These are phyloP conservation scores for Teratosphaeria epicoccoides DNA, from an alignment of 2,329 filamentous ascomycete genomes.

Conservation along the genomic window DNA sequence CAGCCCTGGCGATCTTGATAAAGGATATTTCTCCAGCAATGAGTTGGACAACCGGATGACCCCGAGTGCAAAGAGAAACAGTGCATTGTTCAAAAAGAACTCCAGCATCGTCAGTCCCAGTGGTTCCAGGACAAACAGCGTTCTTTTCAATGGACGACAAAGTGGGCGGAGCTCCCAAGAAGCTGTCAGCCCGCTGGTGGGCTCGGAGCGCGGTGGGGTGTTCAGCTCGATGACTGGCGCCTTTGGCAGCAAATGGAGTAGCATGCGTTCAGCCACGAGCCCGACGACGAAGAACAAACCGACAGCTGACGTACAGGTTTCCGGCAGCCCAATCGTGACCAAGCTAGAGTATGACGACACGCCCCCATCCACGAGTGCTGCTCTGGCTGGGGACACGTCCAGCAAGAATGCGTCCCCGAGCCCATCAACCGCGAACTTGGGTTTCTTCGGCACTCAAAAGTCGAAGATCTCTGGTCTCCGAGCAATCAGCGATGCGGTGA, in stretches of 20 bases:
- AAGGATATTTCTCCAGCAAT: constrained; percentile 86
- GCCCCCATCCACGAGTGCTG: background rate
- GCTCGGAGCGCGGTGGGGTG: constrained; percentile 1
- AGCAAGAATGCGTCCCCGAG: constrained; percentile 18
- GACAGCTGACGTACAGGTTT: constrained; percentile 30
- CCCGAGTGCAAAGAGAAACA: constrained; percentile 55
- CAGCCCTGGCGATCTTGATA: constrained; percentile 54
- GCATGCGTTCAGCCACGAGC: constrained; percentile 18
- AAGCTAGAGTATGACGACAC: constrained; percentile 43
- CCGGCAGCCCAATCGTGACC: constrained; percentile 45
- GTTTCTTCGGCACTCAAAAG: constrained; percentile 23
- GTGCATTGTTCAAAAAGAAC: constrained; percentile 61
- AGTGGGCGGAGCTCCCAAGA: constrained; percentile 20
- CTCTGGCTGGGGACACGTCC: constrained; percentile 34
- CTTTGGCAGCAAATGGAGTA: constrained; percentile 11
- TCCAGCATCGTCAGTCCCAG: constrained; percentile 30
- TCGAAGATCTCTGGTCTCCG: constrained; percentile 58
- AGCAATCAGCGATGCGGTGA: constrained; percentile 67
- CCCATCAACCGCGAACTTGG: constrained; percentile 25
- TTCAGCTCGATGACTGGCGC: constrained; percentile 6
- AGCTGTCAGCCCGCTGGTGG: constrained; percentile 7
- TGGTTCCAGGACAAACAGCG: constrained; percentile 54
- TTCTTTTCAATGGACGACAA: constrained; percentile 7
- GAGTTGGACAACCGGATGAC: constrained; percentile 58
- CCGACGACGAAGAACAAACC: constrained; percentile 22